Conservation (phyloP, 2,329 filamentous ascomycete genomes). For the Pyricularia grisea region DNA sequence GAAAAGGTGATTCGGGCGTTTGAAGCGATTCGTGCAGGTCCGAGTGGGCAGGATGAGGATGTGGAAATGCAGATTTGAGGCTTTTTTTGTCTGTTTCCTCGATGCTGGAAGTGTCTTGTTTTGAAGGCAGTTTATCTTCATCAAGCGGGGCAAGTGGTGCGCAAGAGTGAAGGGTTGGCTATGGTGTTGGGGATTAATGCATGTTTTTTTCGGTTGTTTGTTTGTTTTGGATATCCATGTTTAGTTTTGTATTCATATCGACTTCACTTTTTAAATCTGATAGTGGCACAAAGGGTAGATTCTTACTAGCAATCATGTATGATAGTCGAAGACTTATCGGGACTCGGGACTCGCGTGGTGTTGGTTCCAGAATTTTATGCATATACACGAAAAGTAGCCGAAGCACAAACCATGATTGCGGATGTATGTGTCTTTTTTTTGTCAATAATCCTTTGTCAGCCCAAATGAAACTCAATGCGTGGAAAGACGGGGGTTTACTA, state of each 20-base stretch:
- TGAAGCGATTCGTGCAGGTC: not conserved
- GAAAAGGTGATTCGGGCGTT: not conserved
- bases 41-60: not conserved
- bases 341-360: no score
- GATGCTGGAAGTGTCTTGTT: not conserved
- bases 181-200: not conserved
- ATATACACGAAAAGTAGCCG: no score
- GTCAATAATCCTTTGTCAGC: no score
- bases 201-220: not conserved
- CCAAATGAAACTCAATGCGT: no score
- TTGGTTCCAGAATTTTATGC: no score
- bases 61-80: not conserved
- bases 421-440: no score
- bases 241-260: no score
- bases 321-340: no score
- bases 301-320: no score
- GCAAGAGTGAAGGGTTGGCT: not conserved
- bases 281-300: no score
- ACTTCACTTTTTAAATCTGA: not conserved
- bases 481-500: no score
- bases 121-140: not conserved
- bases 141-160: not conserved
- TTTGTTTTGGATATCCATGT: not conserved
- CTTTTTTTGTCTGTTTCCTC: not conserved
- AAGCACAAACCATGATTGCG: no score